Base-by-base conservation (phyloP, 2,329 filamentous ascomycete species). In the Verticillium nonalfalfae region DNA sequence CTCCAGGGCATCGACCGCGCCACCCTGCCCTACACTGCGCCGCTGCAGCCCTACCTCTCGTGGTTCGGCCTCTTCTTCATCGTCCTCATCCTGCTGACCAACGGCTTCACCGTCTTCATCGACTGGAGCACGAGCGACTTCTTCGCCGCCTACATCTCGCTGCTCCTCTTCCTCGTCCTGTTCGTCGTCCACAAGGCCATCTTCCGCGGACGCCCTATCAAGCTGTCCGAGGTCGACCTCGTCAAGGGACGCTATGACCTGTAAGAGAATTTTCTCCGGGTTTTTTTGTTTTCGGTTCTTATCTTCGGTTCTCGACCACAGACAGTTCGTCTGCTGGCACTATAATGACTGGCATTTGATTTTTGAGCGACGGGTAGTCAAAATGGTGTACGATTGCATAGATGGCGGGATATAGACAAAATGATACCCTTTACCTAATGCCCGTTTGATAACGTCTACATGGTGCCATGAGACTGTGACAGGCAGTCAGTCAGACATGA, bases 101-200 rank as follows among this genome's bases (percentile, higher is more conserved):
- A 87, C 69, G 89, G 88, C 3, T 91, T 90, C 73, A 85, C 85
- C 10, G 81, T 83, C 6, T 90, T 90, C 69, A 86, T 90, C 50
- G 66, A 79, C 7, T 90, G 88, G 84, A 78, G 75, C 67, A 81
- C 81, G 6, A 78, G 78, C 59, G 75, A 80, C 55, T 91, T 90
- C 67, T 89, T 90, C 64, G 80, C 84, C 2, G 79, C 82, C 13
- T 90, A 90, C 66, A 71, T 89, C 66, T 88, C 85, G 65, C 68
- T 90, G 61, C 84, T 90, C 33, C 69, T 90, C 3, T 90, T 90
- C 67, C 68, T 82, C 3, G 79, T 83, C 3, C 71, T 89, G 13
- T 87, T 83, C 66, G 60, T 82, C 1, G 85, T 82, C 1, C 87
- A 90, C 75, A 90, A 90, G 76, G 55, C 80, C 35, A 65, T 76